Evolutionary conservation across 2,329 filamentous ascomycete genomes (phyloP).

Genomic region (Verticillium dahliae): DNA sequence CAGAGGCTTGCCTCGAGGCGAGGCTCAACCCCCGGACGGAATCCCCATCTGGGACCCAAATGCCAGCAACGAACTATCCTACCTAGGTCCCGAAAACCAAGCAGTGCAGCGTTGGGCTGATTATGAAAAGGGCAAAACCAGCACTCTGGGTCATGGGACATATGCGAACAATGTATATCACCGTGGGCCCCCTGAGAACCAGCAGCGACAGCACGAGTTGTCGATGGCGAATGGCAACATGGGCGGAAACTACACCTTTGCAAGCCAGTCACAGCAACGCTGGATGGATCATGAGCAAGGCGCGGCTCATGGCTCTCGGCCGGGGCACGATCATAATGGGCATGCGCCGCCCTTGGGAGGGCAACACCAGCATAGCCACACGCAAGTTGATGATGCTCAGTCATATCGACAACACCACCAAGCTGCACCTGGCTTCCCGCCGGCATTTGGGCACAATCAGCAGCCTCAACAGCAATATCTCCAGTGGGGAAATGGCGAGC

Average conservation of each 20-base stretch:
- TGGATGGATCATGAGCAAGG: background rate
- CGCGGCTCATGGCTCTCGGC: background rate
- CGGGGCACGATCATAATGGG: background rate
- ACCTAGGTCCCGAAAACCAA: conserved; percentile 30
- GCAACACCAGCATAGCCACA: background rate
- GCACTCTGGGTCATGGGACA: background rate
- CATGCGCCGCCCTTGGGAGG: background rate
- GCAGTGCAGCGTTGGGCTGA: conserved; percentile 18
- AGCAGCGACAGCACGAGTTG: conserved; percentile 2
- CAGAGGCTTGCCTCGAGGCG: conserved; percentile 54
- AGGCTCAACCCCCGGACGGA: conserved; percentile 54
- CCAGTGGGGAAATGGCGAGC: background rate
- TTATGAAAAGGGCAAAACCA: conserved; percentile 10
- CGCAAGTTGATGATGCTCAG: background rate
- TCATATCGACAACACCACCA: background rate
- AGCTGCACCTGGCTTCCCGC: background rate
- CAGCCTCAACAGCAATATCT: background rate
- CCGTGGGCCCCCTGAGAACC: background rate
- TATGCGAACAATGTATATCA: background rate
- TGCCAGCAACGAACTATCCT: conserved; percentile 19
- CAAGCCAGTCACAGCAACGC: background rate
- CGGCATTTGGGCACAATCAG: background rate
- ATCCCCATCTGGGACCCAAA: conserved; percentile 53
- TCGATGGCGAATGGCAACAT: background rate
- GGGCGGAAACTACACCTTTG: background rate